These are phyloP conservation scores for Macadamia integrifolia DNA, from an alignment of 164 flowering plant genomes.

Conservation along the genomic window DNA sequence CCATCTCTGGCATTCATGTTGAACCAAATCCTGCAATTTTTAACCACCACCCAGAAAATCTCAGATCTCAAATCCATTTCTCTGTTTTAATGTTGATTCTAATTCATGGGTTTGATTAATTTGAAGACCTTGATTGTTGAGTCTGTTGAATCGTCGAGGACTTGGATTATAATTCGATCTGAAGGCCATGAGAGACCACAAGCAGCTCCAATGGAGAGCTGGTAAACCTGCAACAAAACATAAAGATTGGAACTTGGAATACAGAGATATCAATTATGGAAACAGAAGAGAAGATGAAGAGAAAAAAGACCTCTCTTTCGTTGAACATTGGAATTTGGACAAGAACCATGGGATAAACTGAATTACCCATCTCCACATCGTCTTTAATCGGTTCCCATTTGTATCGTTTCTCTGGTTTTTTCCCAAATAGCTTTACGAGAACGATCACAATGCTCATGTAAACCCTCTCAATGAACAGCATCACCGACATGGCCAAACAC, in stretches of 20 bases:
- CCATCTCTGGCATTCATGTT: slow-evolving; percentile 80
- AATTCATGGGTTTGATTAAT: not conserved
- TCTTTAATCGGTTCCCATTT: slow-evolving; percentile 56
- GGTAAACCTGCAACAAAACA: slow-evolving; percentile 56
- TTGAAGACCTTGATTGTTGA: slow-evolving; percentile 54
- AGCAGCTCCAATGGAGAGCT: slow-evolving; percentile 84
- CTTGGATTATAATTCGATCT: slow-evolving; percentile 75
- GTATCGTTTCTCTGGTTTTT: slow-evolving; percentile 58
- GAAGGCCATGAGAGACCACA: slow-evolving; percentile 93
- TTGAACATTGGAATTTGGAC: slow-evolving; percentile 90
- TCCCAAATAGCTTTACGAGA: slow-evolving; percentile 40
- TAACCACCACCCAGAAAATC: not conserved
- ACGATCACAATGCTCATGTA: slow-evolving; percentile 51
- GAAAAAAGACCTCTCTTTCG: slow-evolving; percentile 60
- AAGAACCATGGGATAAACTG: slow-evolving; percentile 42
- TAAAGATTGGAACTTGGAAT: not conserved
- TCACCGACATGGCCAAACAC: slow-evolving; percentile 49
- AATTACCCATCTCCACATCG: slow-evolving; percentile 52
- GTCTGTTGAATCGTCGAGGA: slow-evolving; percentile 86
- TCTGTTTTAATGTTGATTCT: not conserved
- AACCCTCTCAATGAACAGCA: slow-evolving; percentile 59
- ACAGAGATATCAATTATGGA: not conserved
- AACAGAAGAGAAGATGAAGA: not conserved
- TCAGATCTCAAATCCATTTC: not conserved
- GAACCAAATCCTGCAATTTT: slow-evolving; percentile 49